Conservation (phyloP, 306 rosid species). For the Biancaea sappan region DNA sequence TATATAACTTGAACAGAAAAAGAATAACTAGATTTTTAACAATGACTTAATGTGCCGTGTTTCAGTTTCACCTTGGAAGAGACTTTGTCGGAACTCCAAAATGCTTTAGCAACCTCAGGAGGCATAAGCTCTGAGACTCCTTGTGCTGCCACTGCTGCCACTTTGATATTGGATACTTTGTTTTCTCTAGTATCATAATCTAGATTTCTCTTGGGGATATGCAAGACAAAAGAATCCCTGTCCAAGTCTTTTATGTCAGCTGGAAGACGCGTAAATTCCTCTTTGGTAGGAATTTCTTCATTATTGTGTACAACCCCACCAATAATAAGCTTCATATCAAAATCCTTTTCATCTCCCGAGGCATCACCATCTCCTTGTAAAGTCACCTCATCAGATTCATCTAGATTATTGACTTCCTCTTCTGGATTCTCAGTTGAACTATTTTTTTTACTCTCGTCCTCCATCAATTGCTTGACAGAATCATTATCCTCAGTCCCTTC, state of each 20-base stretch:
- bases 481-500: conserved; percentile 65
- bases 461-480: conserved; percentile 69
- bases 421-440: conserved; percentile 64
- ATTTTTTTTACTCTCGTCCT: conserved; percentile 58
- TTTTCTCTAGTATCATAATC: conserved; percentile 59
- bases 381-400: conserved; percentile 75
- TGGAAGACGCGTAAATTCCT: conserved; percentile 77
- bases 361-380: conserved; percentile 59
- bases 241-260: conserved; percentile 82
- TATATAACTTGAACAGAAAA: conserved; percentile 19
- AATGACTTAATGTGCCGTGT: conserved; percentile 6
- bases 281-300: conserved; percentile 75
- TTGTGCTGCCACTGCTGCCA: conserved; percentile 80
- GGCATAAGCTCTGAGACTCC: conserved; percentile 93
- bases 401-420: conserved; percentile 61
- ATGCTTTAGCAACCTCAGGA: conserved; percentile 88
- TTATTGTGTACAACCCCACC: conserved; percentile 88
- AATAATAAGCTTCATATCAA: conserved; percentile 85
- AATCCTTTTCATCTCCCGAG: conserved; percentile 69
- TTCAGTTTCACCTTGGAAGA: conserved; percentile 83
- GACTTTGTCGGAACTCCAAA: conserved; percentile 80
- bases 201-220: conserved; percentile 66
- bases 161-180: conserved; percentile 71
- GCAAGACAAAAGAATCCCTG: conserved; percentile 80
- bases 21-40: neutral